Percentiles rank a stretch among this genome's conserved stretches.
Evolutionary conservation across 1,284 basidiomycete genomes (phyloP).

Genomic region (Amylostereum areolatum): DNA sequence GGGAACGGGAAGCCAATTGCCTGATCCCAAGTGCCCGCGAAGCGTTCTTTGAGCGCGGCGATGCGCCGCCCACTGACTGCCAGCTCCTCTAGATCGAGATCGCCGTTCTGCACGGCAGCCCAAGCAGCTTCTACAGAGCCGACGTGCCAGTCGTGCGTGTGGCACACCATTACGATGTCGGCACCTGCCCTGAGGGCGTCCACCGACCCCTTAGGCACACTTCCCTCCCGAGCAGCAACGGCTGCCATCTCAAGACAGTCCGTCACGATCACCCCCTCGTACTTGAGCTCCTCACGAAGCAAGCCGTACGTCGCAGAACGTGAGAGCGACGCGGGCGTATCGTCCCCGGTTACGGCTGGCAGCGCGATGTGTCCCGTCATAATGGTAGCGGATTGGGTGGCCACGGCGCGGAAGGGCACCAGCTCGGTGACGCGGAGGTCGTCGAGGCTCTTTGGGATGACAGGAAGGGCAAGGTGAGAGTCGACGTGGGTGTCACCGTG

Average conservation of each 20-base stretch:
- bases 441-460: slow-evolving; percentile 42
- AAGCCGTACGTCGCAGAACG: slow-evolving; percentile 44
- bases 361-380: slow-evolving; percentile 73
- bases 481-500: slow-evolving; percentile 69
- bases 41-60: slow-evolving; percentile 40
- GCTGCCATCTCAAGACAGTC: slow-evolving; percentile 73
- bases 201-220: slow-evolving; percentile 48
- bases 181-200: slow-evolving; percentile 53
- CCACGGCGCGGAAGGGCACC: slow-evolving; percentile 47
- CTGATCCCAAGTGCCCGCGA: slow-evolving; percentile 41
- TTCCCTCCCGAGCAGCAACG: slow-evolving; percentile 43
- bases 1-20: slow-evolving; percentile 25
- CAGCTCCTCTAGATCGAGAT: slow-evolving; percentile 33
- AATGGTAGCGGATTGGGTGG: slow-evolving; percentile 40
- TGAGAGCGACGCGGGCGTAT: slow-evolving; percentile 54
- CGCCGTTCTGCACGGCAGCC: slow-evolving; percentile 37
- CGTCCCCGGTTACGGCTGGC: slow-evolving; percentile 44
- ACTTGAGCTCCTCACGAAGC: slow-evolving; percentile 42
- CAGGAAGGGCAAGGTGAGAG: slow-evolving; percentile 61
- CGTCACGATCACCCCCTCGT: slow-evolving; percentile 53
- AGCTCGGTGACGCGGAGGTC: slow-evolving; percentile 44
- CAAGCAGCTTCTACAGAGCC: slow-evolving; percentile 48
- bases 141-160: slow-evolving; percentile 46
- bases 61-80: slow-evolving; percentile 39
- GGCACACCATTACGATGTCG: slow-evolving; percentile 68